Evolutionary conservation across 345 rosid genomes (phyloP).

Genomic region (Eucalyptus melliodora): DNA sequence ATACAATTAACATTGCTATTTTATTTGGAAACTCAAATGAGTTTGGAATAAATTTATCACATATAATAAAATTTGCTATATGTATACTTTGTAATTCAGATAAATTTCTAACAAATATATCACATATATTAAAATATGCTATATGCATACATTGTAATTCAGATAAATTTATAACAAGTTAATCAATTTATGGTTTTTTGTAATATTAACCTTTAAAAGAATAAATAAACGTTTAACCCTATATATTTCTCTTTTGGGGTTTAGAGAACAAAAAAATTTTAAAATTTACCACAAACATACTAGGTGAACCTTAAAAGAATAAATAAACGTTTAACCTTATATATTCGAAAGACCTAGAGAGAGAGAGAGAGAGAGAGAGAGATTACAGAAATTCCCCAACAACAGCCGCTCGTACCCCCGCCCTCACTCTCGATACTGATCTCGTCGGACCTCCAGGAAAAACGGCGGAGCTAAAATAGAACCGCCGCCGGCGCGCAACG

Average conservation of each 20-base stretch:
- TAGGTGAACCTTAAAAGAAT: too few species aligned
- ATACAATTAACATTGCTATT: too few species aligned
- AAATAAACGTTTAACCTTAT: neutral
- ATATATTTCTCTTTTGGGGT: neutral
- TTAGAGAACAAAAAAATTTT: too few species aligned
- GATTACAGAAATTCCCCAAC: neutral
- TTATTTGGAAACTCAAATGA: rapidly evolving
- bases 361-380: neutral
- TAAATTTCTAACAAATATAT: too few species aligned
- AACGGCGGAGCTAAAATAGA: neutral
- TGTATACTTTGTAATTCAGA: rapidly evolving
- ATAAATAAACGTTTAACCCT: too few species aligned
- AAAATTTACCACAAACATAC: too few species aligned
- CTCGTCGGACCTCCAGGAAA: neutral
- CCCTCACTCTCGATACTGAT: neutral
- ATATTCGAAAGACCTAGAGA: neutral
- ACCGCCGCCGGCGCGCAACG: neutral
- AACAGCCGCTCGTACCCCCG: neutral
- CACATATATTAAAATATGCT: rapidly evolving
- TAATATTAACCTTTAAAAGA: too few species aligned
- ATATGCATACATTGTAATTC: rapidly evolving
- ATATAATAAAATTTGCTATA: too few species aligned
- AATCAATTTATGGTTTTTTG: too few species aligned
- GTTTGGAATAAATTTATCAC: rapidly evolving
- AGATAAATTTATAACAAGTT: too few species aligned